Percentiles rank a stretch among this genome's conserved stretches.
Evolutionary conservation across 441 rosid species (phyloP).

Genomic region (Breynia disticha): DNA sequence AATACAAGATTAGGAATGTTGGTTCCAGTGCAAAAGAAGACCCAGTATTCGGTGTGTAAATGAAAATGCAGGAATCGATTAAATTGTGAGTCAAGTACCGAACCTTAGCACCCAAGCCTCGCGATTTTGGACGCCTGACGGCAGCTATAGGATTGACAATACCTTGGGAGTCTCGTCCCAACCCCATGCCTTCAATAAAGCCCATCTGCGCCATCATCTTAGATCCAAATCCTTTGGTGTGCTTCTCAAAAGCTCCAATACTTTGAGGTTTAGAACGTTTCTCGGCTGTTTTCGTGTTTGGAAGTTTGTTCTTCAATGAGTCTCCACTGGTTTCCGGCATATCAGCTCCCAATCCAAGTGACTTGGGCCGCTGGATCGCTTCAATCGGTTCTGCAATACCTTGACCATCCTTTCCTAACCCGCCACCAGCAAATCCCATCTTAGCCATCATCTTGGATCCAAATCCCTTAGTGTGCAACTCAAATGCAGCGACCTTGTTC

Average conservation of each 20-base stretch:
- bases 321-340: conserved; percentile 32
- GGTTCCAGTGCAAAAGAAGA: neutral
- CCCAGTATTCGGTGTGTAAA: neutral
- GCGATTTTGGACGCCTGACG: conserved; percentile 51
- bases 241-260: conserved; percentile 68
- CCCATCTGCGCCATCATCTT: conserved; percentile 94
- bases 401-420: conserved; percentile 78
- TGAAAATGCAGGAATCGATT: neutral
- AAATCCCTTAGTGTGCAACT: conserved; percentile 83
- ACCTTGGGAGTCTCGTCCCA: conserved; percentile 80
- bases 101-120: conserved; percentile 61
- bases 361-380: conserved; percentile 73
- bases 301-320: conserved; percentile 16
- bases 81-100: neutral
- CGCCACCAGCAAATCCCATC: conserved; percentile 91
- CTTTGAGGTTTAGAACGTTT: conserved; percentile 21
- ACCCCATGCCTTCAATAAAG: conserved; percentile 70
- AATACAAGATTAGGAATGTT: no score
- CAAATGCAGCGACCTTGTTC: conserved; percentile 58
- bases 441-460: conserved; percentile 98
- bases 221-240: conserved; percentile 89
- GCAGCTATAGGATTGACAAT: conserved; percentile 58
- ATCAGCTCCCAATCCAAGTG: conserved; percentile 77
- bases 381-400: conserved; percentile 77
- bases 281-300: neutral